Evolutionary conservation across 139 green algal species (phyloP), one percentile per base, ranked within the genome.

Genomic region (Chlorella sorokiniana): DNA sequence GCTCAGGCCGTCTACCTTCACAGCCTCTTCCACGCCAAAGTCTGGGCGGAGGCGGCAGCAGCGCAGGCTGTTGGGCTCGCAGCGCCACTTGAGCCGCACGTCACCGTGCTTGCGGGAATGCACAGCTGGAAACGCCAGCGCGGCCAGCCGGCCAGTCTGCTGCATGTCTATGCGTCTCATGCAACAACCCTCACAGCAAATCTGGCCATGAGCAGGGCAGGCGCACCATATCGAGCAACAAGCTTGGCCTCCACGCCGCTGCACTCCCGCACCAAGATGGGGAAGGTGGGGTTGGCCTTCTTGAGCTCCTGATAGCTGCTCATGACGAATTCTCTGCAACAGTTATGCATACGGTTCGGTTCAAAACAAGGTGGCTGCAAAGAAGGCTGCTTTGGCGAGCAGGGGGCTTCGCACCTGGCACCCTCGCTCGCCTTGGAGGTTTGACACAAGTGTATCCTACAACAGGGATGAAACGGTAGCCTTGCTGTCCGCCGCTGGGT

Each of bases 261-360:
- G 61, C 82, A 91, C 82, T 98, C 94, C 7, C 94, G 90, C 1
- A 98, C 87, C 0, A 98, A 87, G 67, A 98, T 93, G 23, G 94
- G 94, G 54, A 98, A 94, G 20, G 86, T 87, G 8, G 94, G 94
- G 85, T 98, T 97, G 64, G 87, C 90, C 81, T 94, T 95, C 88
- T 98, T 98, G 29, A 98, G 87, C 59, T 97, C 94, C 33, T 90
- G 84, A 54, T 98, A 98, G 68, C 91, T 93, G 38, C 82, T 81
- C 3, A 93, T 31, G 1, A 98, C 67, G 56, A 98, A 98, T 9
- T 98, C 91, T 83, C 94, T 97, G 89, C 76, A 62, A 4, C 40
- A 23, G 11, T 37, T 31, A 0, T 6, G 25, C 4, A 63, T 2
- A 40, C 3, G n/a, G 8, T 11, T 45, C 2, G 52, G 33, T 1